phyloP scores from a whole-genome alignment of 2,329 filamentous ascomycete species.

The Arthrobotrys pseudoclavata region DNA sequence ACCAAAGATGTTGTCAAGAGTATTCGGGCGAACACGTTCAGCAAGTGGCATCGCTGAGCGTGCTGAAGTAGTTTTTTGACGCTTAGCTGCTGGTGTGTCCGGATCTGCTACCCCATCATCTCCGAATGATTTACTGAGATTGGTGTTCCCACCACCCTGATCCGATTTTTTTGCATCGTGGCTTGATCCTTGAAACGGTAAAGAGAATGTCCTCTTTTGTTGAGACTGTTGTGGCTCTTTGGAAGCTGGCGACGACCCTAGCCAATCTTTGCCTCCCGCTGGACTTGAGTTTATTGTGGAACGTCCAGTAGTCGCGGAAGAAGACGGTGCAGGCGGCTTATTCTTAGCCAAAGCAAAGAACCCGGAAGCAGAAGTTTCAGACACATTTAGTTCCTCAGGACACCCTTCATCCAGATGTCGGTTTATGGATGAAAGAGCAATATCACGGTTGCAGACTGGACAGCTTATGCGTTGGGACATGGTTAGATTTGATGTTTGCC shows the following conservation, averaged over 20 bases:
- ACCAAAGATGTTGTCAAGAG: conserved; percentile 86
- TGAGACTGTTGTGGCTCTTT: conserved; percentile 33
- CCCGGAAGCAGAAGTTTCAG: conserved; percentile 19
- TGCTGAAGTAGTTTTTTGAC: conserved; percentile 63
- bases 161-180: conserved; percentile 31
- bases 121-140: conserved; percentile 15
- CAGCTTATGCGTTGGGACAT: conserved; percentile 68
- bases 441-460: conserved; percentile 82
- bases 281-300: conserved; percentile 28
- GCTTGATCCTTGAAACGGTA: conserved; percentile 35
- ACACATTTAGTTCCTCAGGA: conserved; percentile 43
- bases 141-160: background rate
- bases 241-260: conserved; percentile 32
- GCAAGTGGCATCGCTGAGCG: conserved; percentile 82
- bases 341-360: conserved; percentile 40
- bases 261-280: conserved; percentile 7
- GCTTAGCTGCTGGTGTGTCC: conserved; percentile 55
- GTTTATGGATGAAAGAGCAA: conserved; percentile 84
- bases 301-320: conserved; percentile 1
- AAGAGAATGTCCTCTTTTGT: conserved; percentile 43
- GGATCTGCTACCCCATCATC: conserved; percentile 53
- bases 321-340: conserved; percentile 13
- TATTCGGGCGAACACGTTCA: conserved; percentile 90
- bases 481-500: conserved; percentile 4
- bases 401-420: conserved; percentile 90